Conservation (phyloP, 495 filamentous ascomycete genomes). For the Paragyromitra xinjiangensis region DNA sequence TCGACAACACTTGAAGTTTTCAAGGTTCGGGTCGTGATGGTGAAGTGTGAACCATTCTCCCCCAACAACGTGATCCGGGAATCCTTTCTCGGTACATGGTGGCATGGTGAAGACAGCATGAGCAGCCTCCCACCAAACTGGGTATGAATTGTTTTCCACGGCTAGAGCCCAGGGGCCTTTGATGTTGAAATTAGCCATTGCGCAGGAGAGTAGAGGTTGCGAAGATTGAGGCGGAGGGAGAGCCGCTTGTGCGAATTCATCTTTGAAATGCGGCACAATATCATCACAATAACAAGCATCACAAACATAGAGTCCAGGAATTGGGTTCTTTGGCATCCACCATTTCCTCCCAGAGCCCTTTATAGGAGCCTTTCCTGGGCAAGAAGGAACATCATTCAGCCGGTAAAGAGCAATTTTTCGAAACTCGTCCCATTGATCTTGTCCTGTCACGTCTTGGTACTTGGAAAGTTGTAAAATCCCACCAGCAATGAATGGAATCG, state of each 20-base stretch:
- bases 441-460: constrained; percentile 50
- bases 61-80: constrained; percentile 51
- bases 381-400: constrained; percentile 48
- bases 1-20: constrained; percentile 58
- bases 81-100: constrained; percentile 57
- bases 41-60: constrained; percentile 59
- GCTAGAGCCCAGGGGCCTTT: constrained; percentile 56
- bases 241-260: constrained; percentile 46
- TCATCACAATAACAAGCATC: constrained; percentile 59
- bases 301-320: constrained; percentile 57
- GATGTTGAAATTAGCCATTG: constrained; percentile 53
- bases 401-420: constrained; percentile 51
- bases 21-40: constrained; percentile 50
- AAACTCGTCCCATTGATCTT: constrained; percentile 58
- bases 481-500: constrained; percentile 55
- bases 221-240: constrained; percentile 33
- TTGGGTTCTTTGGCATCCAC: constrained; percentile 57
- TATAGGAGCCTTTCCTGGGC: constrained; percentile 37
- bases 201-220: constrained; percentile 47
- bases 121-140: constrained; percentile 56
- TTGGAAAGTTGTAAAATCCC: constrained; percentile 51
- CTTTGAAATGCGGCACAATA: constrained; percentile 57
- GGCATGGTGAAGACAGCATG: constrained; percentile 50
- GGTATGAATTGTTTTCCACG: constrained; percentile 54
- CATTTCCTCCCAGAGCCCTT: constrained; percentile 53